A percentile compares a stretch with the other conserved stretches of the same genome.
Conservation (phyloP, 2,329 filamentous ascomycete genomes). For the Amauroascus verrucosus region DNA sequence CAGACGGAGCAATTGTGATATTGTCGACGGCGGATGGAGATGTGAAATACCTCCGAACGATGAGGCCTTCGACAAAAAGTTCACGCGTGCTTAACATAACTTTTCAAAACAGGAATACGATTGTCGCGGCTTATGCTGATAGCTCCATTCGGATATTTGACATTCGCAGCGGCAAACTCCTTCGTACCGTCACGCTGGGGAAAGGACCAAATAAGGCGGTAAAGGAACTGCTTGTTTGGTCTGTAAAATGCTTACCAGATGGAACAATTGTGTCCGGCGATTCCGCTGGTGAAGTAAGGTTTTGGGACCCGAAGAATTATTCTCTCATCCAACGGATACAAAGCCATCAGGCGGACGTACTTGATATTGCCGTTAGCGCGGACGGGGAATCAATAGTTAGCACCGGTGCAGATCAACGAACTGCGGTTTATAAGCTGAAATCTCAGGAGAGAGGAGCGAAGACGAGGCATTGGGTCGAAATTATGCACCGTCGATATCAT, state of each 20-base stretch:
- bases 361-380: slow-evolving; percentile 71
- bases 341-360: slow-evolving; percentile 77
- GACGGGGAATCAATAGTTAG: slow-evolving; percentile 78
- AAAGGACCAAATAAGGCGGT: slow-evolving; percentile 64
- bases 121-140: slow-evolving; percentile 90
- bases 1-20: slow-evolving; percentile 78
- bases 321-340: slow-evolving; percentile 77
- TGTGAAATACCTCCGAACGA: slow-evolving; percentile 64
- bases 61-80: slow-evolving; percentile 72
- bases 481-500: slow-evolving; percentile 79
- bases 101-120: slow-evolving; percentile 72
- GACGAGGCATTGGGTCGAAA: slow-evolving; percentile 64
- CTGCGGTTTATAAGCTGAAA: slow-evolving; percentile 65
- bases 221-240: slow-evolving; percentile 85
- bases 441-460: slow-evolving; percentile 42
- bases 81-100: slow-evolving; percentile 82
- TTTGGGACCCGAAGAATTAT: slow-evolving; percentile 91
- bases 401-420: slow-evolving; percentile 82
- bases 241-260: slow-evolving; percentile 74
- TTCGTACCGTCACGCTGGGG: slow-evolving; percentile 78
- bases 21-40: slow-evolving; percentile 79
- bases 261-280: slow-evolving; percentile 91
- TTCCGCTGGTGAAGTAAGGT: slow-evolving; percentile 82
- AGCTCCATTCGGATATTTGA: slow-evolving; percentile 90
- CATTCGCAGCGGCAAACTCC: slow-evolving; percentile 61